phyloP scores from a whole-genome alignment of 257 asterid genomes.

The Marsdenia floribunda region DNA sequence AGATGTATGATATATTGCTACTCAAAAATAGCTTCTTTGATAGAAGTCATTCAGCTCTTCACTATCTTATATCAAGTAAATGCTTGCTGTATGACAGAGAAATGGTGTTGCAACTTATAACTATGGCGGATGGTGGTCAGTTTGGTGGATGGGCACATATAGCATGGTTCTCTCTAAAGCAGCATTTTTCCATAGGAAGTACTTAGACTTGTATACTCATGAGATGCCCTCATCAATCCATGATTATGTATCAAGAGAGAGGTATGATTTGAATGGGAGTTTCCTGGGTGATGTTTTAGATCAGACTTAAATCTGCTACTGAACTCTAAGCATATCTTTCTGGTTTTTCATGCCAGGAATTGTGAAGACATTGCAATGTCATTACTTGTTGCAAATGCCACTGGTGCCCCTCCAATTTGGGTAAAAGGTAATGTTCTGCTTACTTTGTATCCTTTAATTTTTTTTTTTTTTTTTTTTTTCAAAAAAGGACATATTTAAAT shows the following conservation, averaged over 20 bases:
- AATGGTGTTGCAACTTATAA: constrained; percentile 28
- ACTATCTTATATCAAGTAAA: neutral
- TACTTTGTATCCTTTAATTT: neutral
- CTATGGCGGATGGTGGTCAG: constrained; percentile 76
- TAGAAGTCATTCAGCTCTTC: neutral
- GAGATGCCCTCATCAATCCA: constrained; percentile 51
- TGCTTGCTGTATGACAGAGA: constrained; percentile 21
- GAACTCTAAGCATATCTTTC: neutral
- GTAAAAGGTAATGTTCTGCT: constrained; percentile 38
- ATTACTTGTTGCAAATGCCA: constrained; percentile 49
- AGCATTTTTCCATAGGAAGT: constrained; percentile 54
- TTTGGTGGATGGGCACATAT: constrained; percentile 65
- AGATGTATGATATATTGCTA: neutral
- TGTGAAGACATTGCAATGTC: constrained; percentile 68
- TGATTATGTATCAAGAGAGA: constrained; percentile 42
- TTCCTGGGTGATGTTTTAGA: neutral
- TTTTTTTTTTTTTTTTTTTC: neutral
- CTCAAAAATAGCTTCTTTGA: neutral
- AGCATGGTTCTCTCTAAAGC: constrained; percentile 72
- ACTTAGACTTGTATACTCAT: constrained; percentile 44
- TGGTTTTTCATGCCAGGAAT: constrained; percentile 29
- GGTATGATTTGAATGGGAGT: constrained; percentile 22
- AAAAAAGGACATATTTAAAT: too few relatives aligned
- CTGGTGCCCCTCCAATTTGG: constrained; percentile 56
- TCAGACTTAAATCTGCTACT: neutral